phyloP scores from a whole-genome alignment of 208 protist genomes.

The Perkinsela sp. region DNA sequence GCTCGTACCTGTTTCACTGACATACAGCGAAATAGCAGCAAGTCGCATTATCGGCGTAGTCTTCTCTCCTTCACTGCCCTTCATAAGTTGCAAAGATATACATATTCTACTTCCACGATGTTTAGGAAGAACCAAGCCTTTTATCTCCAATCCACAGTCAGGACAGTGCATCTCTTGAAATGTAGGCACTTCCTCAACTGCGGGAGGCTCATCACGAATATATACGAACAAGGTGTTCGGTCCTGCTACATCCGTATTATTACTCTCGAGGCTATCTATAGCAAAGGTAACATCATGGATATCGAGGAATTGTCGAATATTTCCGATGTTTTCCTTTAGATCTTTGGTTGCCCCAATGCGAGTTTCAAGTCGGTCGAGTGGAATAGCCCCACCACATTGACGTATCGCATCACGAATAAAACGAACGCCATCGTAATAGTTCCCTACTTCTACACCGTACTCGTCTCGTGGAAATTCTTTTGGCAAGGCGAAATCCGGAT shows the following conservation, averaged over 20 bases:
- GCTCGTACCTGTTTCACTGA: background rate
- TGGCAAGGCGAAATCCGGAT: conserved; percentile 46
- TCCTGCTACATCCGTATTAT: conserved; percentile 2
- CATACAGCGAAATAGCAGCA: background rate
- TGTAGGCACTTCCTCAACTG: background rate
- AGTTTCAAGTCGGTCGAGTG: conserved; percentile 48
- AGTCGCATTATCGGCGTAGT: background rate
- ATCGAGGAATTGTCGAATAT: conserved; percentile 55
- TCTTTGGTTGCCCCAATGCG: conserved; percentile 39
- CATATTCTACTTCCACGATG: background rate
- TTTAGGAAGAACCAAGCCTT: background rate
- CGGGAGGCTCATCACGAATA: background rate
- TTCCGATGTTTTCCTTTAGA: conserved; percentile 36
- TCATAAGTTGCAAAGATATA: background rate
- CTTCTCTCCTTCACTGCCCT: background rate
- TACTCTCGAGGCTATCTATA: conserved; percentile 17
- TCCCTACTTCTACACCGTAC: conserved; percentile 47
- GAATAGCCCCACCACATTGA: conserved; percentile 41
- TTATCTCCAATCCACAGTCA: background rate
- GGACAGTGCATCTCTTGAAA: background rate
- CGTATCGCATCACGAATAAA: conserved; percentile 53
- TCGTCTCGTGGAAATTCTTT: conserved; percentile 56
- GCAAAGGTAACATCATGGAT: conserved; percentile 60
- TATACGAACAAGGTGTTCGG: background rate
- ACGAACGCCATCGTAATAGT: conserved; percentile 53